These are phyloP conservation scores for Podospora pseudocomata DNA, from an alignment of 495 filamentous ascomycete genomes.

Conservation along the genomic window DNA sequence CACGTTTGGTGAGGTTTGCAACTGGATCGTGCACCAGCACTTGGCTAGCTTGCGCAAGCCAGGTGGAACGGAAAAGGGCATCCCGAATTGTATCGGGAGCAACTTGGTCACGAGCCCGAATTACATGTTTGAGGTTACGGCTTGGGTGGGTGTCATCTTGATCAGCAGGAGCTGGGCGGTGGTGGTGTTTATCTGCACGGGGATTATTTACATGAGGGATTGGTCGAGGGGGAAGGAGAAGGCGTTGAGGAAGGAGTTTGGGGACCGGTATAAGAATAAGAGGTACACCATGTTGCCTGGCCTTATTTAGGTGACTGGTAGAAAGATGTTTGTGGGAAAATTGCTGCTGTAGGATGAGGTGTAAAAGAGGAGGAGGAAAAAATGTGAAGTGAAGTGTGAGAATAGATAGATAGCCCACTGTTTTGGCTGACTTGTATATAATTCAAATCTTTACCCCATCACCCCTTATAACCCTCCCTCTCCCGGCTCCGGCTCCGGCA, in stretches of 20 bases:
- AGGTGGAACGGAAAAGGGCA: slow-evolving; percentile 81
- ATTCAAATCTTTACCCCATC: neutral
- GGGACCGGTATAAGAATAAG: slow-evolving; percentile 88
- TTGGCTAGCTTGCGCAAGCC: slow-evolving; percentile 69
- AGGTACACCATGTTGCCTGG: slow-evolving; percentile 73
- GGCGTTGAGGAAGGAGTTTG: slow-evolving; percentile 84
- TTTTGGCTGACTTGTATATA: neutral
- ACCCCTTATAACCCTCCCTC: neutral
- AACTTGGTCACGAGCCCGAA: slow-evolving; percentile 88
- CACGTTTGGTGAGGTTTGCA: slow-evolving; percentile 70
- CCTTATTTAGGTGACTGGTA: slow-evolving; percentile 36
- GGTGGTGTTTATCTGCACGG: slow-evolving; percentile 64
- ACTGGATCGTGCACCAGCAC: slow-evolving; percentile 72
- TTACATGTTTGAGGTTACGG: slow-evolving; percentile 87
- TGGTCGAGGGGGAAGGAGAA: slow-evolving; percentile 95
- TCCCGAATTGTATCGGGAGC: slow-evolving; percentile 86
- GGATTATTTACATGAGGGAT: slow-evolving; percentile 67
- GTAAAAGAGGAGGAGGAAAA: too few relatives aligned
- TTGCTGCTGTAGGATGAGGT: neutral
- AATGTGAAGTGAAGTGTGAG: too few relatives aligned
- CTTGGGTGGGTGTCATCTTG: slow-evolving; percentile 78
- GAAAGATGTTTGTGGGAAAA: neutral
- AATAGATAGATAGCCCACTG: too few relatives aligned
- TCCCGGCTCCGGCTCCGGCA: slow-evolving; percentile 17
- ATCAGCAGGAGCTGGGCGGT: slow-evolving; percentile 73